Evolutionary conservation across 2,329 filamentous ascomycete species (phyloP).

Genomic region (Stachybotrys echinatus): DNA sequence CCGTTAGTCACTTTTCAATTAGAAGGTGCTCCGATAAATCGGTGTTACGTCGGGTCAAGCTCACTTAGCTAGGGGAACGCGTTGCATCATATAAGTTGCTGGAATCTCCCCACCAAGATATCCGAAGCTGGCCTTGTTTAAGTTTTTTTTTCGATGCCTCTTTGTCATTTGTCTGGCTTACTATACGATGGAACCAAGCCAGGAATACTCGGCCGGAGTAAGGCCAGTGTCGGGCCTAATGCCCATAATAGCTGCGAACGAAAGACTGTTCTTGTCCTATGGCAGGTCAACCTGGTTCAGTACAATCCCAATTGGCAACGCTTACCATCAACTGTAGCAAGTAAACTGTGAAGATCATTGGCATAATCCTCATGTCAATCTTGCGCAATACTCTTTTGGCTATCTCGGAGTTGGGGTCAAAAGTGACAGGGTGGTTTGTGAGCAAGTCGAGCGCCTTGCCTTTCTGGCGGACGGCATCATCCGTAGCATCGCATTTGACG

Average conservation of each 20-base stretch:
- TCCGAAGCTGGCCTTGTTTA: constrained; percentile 2
- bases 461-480: not conserved
- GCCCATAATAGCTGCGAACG: constrained; percentile 7
- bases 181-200: constrained; percentile 8
- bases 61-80: constrained; percentile 5
- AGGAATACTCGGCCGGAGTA: constrained; percentile 4
- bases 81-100: constrained; percentile 4
- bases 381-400: constrained; percentile 5
- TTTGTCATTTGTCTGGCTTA: not conserved
- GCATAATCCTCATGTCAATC: constrained; percentile 6
- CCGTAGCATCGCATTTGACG: not conserved
- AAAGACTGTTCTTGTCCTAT: constrained; percentile 7
- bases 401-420: constrained; percentile 4
- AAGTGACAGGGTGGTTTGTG: not conserved
- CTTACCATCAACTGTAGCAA: constrained; percentile 2
- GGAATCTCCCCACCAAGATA: constrained; percentile 8
- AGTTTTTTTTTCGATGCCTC: not conserved
- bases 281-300: not conserved
- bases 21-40: not conserved
- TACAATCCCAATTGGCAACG: not conserved
- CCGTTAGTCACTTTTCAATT: not conserved
- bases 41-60: not conserved
- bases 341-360: constrained; percentile 5
- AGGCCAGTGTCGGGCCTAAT: constrained; percentile 4
- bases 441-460: constrained; percentile 6